Evolutionary conservation across 192 early-diverging fungal genomes (phyloP), one percentile per base, ranked within the genome.

Genomic region (Gryganskiella cystojenkinii): DNA sequence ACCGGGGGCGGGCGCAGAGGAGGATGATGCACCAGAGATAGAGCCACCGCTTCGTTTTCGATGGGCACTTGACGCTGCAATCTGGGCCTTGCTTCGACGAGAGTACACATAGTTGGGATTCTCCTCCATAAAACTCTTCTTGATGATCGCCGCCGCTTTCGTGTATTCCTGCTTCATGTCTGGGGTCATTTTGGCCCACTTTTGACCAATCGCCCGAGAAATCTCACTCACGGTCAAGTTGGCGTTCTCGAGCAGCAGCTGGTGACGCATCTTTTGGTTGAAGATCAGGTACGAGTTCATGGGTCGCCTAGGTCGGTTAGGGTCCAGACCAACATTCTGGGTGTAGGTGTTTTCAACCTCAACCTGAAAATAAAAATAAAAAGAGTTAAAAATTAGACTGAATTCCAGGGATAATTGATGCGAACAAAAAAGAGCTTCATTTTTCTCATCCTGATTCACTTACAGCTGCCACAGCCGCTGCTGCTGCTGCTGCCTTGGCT

Each of bases 261-360:
- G 84, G 53, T 79, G 84, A 15, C 87, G 82, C 82, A 87, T 88
- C 37, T 87, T 86, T 40, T 83, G 80, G 56, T 89, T 90, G 50
- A 87, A 90, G 44, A 90, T 80, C 42, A 90, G 46, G 59, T 89
- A 90, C 19, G 84, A 85, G 64, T 89, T 90, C 61, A 86, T 85
- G 14, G 87, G 87, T 22, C 87, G 81, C 67, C 86, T 89, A n/a
- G 87, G 62, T 55, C 83, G 64, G 56, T 83, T 79, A 37, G 70
- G 78, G 54, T 82, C 76, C 66, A 78, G 30, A 51, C 72, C 72
- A 28, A 52, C n/a, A 17, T 14, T 50, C 6, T 61, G 34, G 4
- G 69, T 20, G 11, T 47, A 53, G 20, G 14, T 70, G 14, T 3
- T 22, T 6, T 11, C 25, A 5, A 19, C 43, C 14, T 27, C 45